Conservation (phyloP, 345 rosid species). For the Sisymbrium irio region DNA sequence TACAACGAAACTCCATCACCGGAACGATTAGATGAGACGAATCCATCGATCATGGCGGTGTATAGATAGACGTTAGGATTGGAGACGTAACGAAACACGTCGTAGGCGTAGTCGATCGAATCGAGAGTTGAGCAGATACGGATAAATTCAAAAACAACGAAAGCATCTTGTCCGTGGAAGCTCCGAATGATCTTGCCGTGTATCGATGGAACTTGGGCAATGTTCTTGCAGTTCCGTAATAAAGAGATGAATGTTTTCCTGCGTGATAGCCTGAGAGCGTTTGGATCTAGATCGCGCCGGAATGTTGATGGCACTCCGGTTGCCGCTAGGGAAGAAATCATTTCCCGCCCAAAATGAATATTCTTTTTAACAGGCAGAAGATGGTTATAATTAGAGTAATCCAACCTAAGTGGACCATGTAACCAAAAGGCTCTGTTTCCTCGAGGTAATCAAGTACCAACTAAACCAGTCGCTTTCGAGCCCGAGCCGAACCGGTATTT, state of each 20-base stretch:
- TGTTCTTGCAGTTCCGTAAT: constrained; percentile 21
- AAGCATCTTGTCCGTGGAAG: constrained; percentile 47
- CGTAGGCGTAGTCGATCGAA: constrained; percentile 47
- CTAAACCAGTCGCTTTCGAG: too few species aligned
- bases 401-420: background rate
- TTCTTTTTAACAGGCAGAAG: background rate
- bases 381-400: background rate
- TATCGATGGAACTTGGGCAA: constrained; percentile 21
- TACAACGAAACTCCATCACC: constrained; percentile 46
- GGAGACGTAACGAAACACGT: constrained; percentile 39
- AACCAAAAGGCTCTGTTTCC: background rate
- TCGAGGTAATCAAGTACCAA: too few species aligned
- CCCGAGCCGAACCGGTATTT: too few species aligned
- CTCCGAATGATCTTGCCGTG: constrained; percentile 44
- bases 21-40: constrained; percentile 40
- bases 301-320: constrained; percentile 14
- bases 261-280: constrained; percentile 5
- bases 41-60: constrained; percentile 61
- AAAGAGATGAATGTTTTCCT: constrained; percentile 16
- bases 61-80: constrained; percentile 54
- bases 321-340: constrained; percentile 17
- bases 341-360: constrained; percentile 24
- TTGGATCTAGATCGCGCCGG: constrained; percentile 29
- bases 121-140: constrained; percentile 43
- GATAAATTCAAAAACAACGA: constrained; percentile 57